These are phyloP conservation scores for Hamamelis virginiana DNA, from an alignment of 164 flowering plant species.

Conservation along the genomic window DNA sequence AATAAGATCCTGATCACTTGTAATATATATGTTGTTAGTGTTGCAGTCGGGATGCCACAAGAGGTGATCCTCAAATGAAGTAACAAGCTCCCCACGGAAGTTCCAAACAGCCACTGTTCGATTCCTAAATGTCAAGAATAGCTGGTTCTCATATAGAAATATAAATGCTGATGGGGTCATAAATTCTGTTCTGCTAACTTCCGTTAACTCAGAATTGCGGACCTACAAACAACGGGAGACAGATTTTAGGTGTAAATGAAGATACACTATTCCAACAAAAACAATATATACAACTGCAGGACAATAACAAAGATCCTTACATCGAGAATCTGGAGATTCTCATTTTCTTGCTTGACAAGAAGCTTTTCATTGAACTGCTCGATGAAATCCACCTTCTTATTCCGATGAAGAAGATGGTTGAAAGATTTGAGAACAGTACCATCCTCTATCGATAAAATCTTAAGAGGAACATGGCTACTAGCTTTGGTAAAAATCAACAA, in stretches of 20 bases:
- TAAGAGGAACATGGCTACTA: conserved; percentile 71
- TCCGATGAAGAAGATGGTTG: conserved; percentile 80
- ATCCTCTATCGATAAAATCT: conserved; percentile 89
- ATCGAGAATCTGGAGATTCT: conserved; percentile 76
- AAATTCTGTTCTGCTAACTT: conserved; percentile 84
- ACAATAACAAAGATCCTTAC: conserved; percentile 31
- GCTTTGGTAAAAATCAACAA: conserved; percentile 65
- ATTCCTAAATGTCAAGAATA: conserved; percentile 86
- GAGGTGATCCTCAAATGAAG: conserved; percentile 98
- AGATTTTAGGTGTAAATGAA: not conserved
- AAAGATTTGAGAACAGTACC: conserved; percentile 88
- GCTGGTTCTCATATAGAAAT: conserved; percentile 90
- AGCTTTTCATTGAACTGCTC: conserved; percentile 81
- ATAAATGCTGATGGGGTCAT: conserved; percentile 99
- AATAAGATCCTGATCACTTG: conserved; percentile 98
- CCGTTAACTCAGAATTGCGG: conserved; percentile 67
- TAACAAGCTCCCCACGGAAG: conserved; percentile 91
- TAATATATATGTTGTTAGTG: conserved; percentile 95
- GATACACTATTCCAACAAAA: not conserved
- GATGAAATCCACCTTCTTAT: conserved; percentile 87
- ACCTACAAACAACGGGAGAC: conserved; percentile 47
- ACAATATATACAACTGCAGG: too few relatives aligned
- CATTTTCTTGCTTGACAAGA: conserved; percentile 77
- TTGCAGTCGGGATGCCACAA: conserved; percentile 98
- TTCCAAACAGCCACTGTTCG: conserved; percentile 99